Conservation (phyloP, 2,329 filamentous ascomycete genomes). For the Cadophora sp. region DNA sequence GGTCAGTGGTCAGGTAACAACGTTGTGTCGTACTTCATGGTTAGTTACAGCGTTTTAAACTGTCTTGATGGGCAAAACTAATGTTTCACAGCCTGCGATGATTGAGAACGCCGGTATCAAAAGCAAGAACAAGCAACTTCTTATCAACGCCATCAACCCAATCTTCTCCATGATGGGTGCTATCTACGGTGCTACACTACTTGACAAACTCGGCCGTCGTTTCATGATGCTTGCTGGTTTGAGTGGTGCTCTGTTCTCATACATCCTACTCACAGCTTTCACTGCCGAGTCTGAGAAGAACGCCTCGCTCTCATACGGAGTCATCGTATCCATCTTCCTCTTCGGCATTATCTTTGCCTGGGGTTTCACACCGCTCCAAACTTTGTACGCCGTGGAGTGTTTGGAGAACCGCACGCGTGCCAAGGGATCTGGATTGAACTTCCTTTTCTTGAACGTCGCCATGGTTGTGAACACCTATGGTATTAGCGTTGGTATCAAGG, state of each 20-base stretch:
- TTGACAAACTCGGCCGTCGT: conserved; percentile 53
- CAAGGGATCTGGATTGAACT: conserved; percentile 55
- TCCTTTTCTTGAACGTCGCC: conserved; percentile 45
- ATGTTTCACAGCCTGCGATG: conserved; percentile 49
- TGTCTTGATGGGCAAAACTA: not conserved
- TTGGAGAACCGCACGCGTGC: conserved; percentile 54
- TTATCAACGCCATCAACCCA: conserved; percentile 46
- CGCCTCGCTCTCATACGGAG: conserved; percentile 51
- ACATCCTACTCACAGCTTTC: conserved; percentile 40
- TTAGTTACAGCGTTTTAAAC: not conserved
- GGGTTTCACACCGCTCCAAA: conserved; percentile 53
- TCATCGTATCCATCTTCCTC: conserved; percentile 57
- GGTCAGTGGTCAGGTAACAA: conserved; percentile 56
- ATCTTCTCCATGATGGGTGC: conserved; percentile 52
- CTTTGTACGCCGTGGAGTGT: conserved; percentile 56
- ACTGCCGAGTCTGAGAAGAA: conserved; percentile 42
- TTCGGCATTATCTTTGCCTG: conserved; percentile 53
- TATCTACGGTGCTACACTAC: conserved; percentile 52
- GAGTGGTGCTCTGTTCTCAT: conserved; percentile 35
- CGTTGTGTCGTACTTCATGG: conserved; percentile 50
- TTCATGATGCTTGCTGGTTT: conserved; percentile 48
- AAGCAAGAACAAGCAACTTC: conserved; percentile 41
- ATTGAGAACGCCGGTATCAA: conserved; percentile 49
- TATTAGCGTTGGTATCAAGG: conserved; percentile 48
- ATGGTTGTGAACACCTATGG: conserved; percentile 50